Base-by-base conservation (phyloP, 2,329 filamentous ascomycete genomes). In the Colletotrichum sp. region DNA sequence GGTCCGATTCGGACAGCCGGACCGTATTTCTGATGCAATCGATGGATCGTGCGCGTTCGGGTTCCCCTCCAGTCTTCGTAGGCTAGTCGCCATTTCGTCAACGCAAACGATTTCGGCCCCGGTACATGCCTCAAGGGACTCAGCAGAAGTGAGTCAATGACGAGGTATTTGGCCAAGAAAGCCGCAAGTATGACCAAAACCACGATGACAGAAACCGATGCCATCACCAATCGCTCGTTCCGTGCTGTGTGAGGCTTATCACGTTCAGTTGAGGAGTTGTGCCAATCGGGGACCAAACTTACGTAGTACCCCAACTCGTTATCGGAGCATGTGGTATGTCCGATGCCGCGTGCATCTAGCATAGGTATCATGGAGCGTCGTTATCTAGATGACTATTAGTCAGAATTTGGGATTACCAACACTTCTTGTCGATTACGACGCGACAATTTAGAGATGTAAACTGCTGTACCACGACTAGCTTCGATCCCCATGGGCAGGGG, bases 401-500 rank as follows among this genome's bases (percentile, higher is more conserved):
- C 43, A 52, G 43, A 52, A 13, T 52, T 21, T 21, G 43, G 21
- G 43, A 52, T 52, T 21, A 1, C 0, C n/a, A 52, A 3, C 39
- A n/a, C 2, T 21, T 7, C 10, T 13, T 24, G n/a, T 13, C 10
- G n/a, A 1, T 21, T 0, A 6, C 10, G 18, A 21, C 6, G 18
- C 39, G 39, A 48, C 10, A 7, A 21, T 52, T 52, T 21, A 7
- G 0, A 21, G 1, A 21, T 52, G n/a, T 4, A 52, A 4, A 21
- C 3, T 3, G 12, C 6, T 21, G 10, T 1, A 52, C n/a, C 10
- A 52, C n/a, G 12, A 0, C 10, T 4, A 52, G 0, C 10, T 52
- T 13, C 10, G n/a, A 4, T 7, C n/a, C 3, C 43, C 0, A 12
- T 21, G n/a, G 12, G n/a, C 9, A 13, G 12, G n/a, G 6, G 0